Conservation (phyloP, 75 land plant genomes). For the Selaginella moellendorffii region DNA sequence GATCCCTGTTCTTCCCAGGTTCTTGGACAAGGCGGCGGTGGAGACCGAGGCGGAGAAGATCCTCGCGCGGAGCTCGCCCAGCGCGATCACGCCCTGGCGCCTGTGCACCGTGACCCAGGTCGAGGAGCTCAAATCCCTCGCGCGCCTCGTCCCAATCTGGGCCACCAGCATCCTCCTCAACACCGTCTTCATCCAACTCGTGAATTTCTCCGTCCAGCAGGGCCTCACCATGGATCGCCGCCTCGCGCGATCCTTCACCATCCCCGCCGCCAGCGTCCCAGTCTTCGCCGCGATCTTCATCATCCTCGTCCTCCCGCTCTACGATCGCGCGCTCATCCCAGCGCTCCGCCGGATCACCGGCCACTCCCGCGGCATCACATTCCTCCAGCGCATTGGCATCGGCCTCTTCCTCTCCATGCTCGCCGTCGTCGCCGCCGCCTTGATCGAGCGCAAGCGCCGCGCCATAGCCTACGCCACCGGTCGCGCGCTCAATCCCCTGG, state of each 20-base stretch:
- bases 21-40: neutral
- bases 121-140: constrained; percentile 21
- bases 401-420: constrained; percentile 49
- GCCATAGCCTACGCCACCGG: neutral
- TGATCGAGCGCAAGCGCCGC: constrained; percentile 40
- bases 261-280: constrained; percentile 56
- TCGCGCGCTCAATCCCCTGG: neutral
- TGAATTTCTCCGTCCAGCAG: constrained; percentile 43
- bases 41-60: constrained; percentile 1
- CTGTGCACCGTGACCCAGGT: constrained; percentile 31
- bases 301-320: constrained; percentile 11
- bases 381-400: constrained; percentile 65
- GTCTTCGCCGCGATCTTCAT: constrained; percentile 20
- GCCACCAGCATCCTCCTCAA: constrained; percentile 14
- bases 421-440: constrained; percentile 46
- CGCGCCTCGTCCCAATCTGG: constrained; percentile 23
- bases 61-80: neutral
- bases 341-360: neutral
- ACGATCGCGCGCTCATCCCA: neutral
- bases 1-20: neutral
- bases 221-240: constrained; percentile 34
- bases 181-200: constrained; percentile 34
- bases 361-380: constrained; percentile 33
- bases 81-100: constrained; percentile 21
- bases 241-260: constrained; percentile 23